Conservation (phyloP, 2,329 filamentous ascomycete genomes). For the Aspergillus uvarum region DNA sequence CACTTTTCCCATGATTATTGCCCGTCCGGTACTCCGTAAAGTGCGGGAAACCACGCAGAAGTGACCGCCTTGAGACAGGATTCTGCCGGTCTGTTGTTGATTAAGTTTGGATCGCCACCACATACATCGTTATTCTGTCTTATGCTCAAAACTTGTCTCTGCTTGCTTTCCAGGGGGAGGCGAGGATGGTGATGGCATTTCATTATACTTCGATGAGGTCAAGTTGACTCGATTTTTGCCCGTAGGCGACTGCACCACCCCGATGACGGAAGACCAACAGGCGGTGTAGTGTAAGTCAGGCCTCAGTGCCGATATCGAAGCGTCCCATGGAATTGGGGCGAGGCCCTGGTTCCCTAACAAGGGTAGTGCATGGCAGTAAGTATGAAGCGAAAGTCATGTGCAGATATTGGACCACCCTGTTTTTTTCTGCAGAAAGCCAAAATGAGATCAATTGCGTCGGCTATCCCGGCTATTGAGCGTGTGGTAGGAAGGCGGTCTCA, state of each 20-base stretch:
- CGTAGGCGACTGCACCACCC: neutral
- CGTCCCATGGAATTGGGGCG: neutral
- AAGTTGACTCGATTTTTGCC: neutral
- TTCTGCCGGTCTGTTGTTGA: neutral
- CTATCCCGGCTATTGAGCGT: neutral
- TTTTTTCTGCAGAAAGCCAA: neutral
- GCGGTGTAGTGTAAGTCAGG: neutral
- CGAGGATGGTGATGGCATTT: neutral
- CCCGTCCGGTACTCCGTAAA: neutral
- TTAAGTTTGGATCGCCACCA: neutral
- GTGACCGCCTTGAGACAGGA: neutral
- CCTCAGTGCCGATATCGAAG: neutral
- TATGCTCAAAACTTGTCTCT: neutral
- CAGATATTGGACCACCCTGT: neutral
- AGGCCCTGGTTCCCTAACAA: too few relatives aligned
- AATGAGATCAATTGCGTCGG: neutral
- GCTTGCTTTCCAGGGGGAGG: neutral
- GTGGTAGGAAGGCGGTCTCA: neutral
- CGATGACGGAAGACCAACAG: neutral
- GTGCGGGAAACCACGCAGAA: neutral
- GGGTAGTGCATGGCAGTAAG: neutral
- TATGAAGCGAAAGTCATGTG: neutral
- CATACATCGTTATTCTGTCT: neutral
- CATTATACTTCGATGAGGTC: neutral
- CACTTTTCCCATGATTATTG: neutral